A percentile compares a stretch with the other conserved stretches of the same genome.
These are phyloP conservation scores for Clarireedia homoeocarpa DNA, from an alignment of 2,329 filamentous ascomycete genomes.

Conservation along the genomic window DNA sequence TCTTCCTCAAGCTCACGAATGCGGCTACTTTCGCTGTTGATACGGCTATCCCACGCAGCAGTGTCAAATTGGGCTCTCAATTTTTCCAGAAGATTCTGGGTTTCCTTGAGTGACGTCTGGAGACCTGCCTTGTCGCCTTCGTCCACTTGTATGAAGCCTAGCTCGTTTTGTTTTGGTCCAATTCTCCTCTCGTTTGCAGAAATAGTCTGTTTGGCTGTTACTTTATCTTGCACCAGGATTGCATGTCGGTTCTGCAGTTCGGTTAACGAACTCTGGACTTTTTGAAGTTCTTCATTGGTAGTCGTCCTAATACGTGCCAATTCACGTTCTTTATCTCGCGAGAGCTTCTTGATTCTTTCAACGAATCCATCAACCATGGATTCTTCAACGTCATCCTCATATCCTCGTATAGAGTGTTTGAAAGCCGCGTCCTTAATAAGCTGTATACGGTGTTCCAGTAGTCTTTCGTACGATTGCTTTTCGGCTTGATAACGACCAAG, in stretches of 20 bases:
- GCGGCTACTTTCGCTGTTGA: constrained; percentile 57
- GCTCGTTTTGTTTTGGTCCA: constrained; percentile 54
- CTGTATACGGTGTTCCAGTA: constrained; percentile 61
- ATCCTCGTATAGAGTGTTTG: constrained; percentile 73
- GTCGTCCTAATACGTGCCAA: constrained; percentile 68
- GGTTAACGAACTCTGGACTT: constrained; percentile 64
- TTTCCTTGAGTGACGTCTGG: constrained; percentile 64
- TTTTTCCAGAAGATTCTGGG: constrained; percentile 53
- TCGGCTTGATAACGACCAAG: constrained; percentile 77
- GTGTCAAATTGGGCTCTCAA: constrained; percentile 55
- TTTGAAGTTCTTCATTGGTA: constrained; percentile 64
- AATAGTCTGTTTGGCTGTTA: constrained; percentile 66
- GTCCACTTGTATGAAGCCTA: constrained; percentile 70
- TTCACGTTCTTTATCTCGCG: constrained; percentile 70
- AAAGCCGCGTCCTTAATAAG: constrained; percentile 74
- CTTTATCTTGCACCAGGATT: constrained; percentile 64
- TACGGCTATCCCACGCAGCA: constrained; percentile 61
- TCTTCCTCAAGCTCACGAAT: constrained; percentile 65
- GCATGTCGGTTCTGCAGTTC: constrained; percentile 68
- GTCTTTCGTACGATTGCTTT: constrained; percentile 77
- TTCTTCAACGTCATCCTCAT: constrained; percentile 71
- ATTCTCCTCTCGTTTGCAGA: constrained; percentile 65
- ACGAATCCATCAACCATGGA: constrained; percentile 68
- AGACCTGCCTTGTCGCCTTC: constrained; percentile 76
- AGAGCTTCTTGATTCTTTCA: constrained; percentile 64